Evolutionary conservation across 2,329 filamentous ascomycete species (phyloP), one percentile per base, ranked within the genome.

Genomic region (Cryphonectria parasitica): DNA sequence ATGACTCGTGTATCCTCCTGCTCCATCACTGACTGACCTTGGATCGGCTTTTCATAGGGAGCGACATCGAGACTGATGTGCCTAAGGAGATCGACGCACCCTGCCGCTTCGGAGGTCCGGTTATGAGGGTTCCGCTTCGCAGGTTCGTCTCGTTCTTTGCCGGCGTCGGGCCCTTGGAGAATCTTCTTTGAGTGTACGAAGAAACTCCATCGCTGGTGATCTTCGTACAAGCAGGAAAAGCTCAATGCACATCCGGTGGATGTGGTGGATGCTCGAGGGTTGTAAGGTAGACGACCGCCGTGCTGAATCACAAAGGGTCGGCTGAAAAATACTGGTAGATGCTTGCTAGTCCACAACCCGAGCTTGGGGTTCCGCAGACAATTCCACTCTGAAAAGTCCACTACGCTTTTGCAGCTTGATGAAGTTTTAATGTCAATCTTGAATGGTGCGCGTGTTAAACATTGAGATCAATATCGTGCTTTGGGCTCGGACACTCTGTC

Each of bases 141-240:
- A 64, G n/a, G 15, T 64, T 64, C 39, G 61, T 61, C 61, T 43
- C 61, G 61, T 64, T 45, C 13, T 1, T 45, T 28, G 61, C 36
- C 43, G 11, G n/a, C 15, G 39, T 39, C 25, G 39, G 61, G 3
- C 61, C n/a, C 15, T 22, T 64, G 34, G 61, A n/a, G 7, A 64
- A 64, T 13, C n/a, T 64, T 19, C 19, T 64, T 10, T 28, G 41
- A 13, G 36, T 10, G n/a, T 64, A 13, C 31, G 8, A 31, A 31
- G 58, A 6, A 6, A 8, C 43, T 45, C 31, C 31, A 22, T 13
- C 15, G 22, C 31, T n/a, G 31, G 31, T 39, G 15, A 39, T 34
- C 17, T 10, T 25, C 8, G 6, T 17, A 13, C 6, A 4, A 10
- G 10, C 10, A 11, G 11, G 22, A 2, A 15, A 39, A 2, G 2